These are phyloP conservation scores for Arabidopsis suecica DNA, from an alignment of 345 rosid genomes.

Conservation along the genomic window DNA sequence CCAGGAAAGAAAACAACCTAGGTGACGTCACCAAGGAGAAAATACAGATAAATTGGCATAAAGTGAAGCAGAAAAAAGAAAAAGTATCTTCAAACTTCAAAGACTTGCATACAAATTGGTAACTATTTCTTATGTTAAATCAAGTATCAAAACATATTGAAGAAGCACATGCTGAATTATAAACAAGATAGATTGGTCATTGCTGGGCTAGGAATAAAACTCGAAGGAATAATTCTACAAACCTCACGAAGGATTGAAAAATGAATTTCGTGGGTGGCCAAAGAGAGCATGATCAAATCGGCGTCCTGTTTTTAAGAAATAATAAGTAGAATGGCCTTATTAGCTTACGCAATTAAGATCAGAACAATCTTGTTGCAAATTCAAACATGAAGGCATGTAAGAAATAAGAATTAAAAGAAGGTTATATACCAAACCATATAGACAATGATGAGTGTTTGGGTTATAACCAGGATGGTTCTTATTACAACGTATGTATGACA, in stretches of 20 bases:
- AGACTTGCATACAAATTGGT: conserved; percentile 16
- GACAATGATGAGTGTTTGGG: conserved; percentile 91
- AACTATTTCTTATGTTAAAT: conserved; percentile 9
- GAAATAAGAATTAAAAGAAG: conserved; percentile 32
- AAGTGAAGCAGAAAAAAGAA: conserved; percentile 1
- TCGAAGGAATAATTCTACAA: conserved; percentile 31
- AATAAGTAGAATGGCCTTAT: conserved; percentile 3
- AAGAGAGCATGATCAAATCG: conserved; percentile 92
- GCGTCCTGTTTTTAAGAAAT: conserved; percentile 69
- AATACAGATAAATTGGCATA: conserved; percentile 22
- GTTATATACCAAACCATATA: conserved; percentile 91
- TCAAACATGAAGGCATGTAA: conserved; percentile 13
- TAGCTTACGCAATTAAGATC: conserved; percentile 11
- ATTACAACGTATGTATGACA: conserved; percentile 90
- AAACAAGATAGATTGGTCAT: conserved; percentile 3
- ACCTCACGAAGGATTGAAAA: conserved; percentile 99
- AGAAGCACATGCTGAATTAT: conserved; percentile 10
- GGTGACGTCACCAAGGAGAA: conserved; percentile 19
- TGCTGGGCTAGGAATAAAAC: conserved; percentile 18
- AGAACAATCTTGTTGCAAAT: conserved; percentile 18
- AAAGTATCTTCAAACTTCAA: not conserved
- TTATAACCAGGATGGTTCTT: conserved; percentile 86
- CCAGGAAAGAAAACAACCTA: conserved; percentile 84
- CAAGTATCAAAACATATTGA: conserved; percentile 9
- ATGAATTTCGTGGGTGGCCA: conserved; percentile 96